A percentile compares a stretch with the other conserved stretches of the same genome.
These are phyloP conservation scores for Microstroma glucosiphilum DNA, from an alignment of 1,284 basidiomycete genomes.

Conservation along the genomic window DNA sequence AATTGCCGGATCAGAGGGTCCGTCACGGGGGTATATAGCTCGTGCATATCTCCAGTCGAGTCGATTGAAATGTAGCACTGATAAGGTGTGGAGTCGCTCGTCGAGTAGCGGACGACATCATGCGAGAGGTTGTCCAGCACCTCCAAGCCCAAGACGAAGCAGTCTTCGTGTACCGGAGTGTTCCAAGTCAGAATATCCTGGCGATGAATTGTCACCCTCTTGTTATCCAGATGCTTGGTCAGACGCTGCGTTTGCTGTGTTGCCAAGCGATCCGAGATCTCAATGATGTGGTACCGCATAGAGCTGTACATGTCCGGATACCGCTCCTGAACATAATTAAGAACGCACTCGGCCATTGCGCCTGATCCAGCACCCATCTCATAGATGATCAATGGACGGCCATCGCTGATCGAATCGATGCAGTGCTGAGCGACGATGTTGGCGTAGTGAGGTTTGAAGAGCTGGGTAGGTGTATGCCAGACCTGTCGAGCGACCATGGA, in stretches of 20 bases:
- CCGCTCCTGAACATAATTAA: constrained; percentile 68
- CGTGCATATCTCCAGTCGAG: constrained; percentile 73
- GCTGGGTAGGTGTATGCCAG: constrained; percentile 97
- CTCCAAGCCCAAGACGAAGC: constrained; percentile 89
- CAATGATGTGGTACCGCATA: constrained; percentile 84
- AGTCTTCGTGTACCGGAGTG: constrained; percentile 68
- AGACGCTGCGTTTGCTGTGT: constrained; percentile 59
- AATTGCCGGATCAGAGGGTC: constrained; percentile 77
- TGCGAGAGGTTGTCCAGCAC: constrained; percentile 97
- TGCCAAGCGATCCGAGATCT: constrained; percentile 78
- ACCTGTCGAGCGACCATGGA: constrained; percentile 66
- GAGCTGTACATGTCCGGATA: constrained; percentile 79
- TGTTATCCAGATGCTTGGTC: constrained; percentile 25
- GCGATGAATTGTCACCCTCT: constrained; percentile 67
- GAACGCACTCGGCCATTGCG: constrained; percentile 79
- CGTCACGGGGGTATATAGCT: constrained; percentile 73
- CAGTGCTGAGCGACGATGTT: constrained; percentile 81
- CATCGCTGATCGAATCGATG: constrained; percentile 88
- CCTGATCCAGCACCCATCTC: constrained; percentile 98
- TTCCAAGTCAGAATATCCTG: constrained; percentile 85
- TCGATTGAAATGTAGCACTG: constrained; percentile 81
- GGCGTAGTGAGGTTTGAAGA: constrained; percentile 97
- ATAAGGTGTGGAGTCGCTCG: constrained; percentile 65
- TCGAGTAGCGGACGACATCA: constrained; percentile 85
- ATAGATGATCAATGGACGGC: constrained; percentile 79